Evolutionary conservation across 108 stramenopile genomes (phyloP), one percentile per base, ranked within the genome.

Genomic region (Fragilaria radians): DNA sequence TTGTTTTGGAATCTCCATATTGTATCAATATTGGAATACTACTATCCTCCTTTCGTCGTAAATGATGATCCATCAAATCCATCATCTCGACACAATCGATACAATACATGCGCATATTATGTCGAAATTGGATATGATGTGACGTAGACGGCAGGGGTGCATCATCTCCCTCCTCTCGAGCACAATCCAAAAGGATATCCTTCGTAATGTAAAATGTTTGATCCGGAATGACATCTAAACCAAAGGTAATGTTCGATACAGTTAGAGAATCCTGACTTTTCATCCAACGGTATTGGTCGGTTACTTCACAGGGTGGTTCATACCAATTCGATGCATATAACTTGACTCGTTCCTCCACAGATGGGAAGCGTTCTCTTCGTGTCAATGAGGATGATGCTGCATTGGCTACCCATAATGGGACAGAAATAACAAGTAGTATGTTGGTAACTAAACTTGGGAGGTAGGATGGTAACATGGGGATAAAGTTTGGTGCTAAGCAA

Each of bases 281-380:
- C 7, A 7, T 42, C 52, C 52, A 52, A 18, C 11, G 21, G 18
- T 61, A 69, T 32, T 54, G 32, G 0, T 53, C 26, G 28, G 54
- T 25, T 21, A 52, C 66, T 1, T 32, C 28, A 34, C 77, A 78
- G 18, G 77, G 76, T 22, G 77, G 77, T 42, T 48, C 28, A 69
- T 83, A 82, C 87, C 87, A 93, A 30, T 83, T 79, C 9, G 74
- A 75, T 80, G 82, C 81, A 57, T 77, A 77, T 29, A 83, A 34
- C 48, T 74, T 60, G n/a, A 89, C 68, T 28, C 87, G 76, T 27
- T 86, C 74, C 63, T 86, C 81, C 7, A 83, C 70, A 1, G 81
- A 79, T 3, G 91, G 86, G 54, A 89, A 87, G 51, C 85, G 77
- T 25, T 79, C 31, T 11, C 51, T 34, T 25, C 81, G 69, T 29